Base-by-base conservation (phyloP, 768 basidiomycete genomes). In the Tremella fuciformis region DNA sequence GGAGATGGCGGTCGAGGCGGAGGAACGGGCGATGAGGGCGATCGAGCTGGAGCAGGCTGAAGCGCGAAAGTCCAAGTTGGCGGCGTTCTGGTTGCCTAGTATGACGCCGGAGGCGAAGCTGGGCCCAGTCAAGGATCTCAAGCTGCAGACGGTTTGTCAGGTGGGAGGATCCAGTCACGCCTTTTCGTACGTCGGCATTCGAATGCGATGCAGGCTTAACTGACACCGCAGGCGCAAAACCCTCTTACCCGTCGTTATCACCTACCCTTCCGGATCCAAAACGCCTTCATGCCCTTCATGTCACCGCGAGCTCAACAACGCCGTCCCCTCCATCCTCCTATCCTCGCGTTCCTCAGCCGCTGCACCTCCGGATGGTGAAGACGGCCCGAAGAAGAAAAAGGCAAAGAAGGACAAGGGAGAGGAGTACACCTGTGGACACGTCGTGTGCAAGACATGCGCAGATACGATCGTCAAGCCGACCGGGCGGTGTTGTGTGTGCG, bases 41-140 rank as follows among this genome's bases (percentile, higher is more conserved):
- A 90, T 97, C 48, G 89, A 91, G 71, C 81, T 82, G 34, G 91
- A 96, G 74, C 64, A 81, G 75, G 86, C 87, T 0, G 91, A 91
- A 62, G 83, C 87, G 2, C 79, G 94, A 57, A 88, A 87, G 59
- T 83, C 84, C 59, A 96, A 97, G 76, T 82, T 98, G 2, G 92
- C 96, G 1, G 92, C 96, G 69, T 99, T 96, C 75, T 99, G 96
- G 96, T 81, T 99, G 39, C 92, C 92, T 1, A 91, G 89, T 0
- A 78, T 97, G 22, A 92, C 93, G 0, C 93, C 93, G 0, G 75
- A 93, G 83, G 46, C 76, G 84, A 88, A 76, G 79, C 83, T 21
- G 80, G 87, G 29, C 8, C 86, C 86, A 2, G 77, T 91, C 42
- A 82, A 83, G 65, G 89, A 92, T 66, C 82, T 92, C 34, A 91